Evolutionary conservation across 345 rosid species (phyloP), one percentile per base, ranked within the genome.

Genomic region (Garcia nutans): DNA sequence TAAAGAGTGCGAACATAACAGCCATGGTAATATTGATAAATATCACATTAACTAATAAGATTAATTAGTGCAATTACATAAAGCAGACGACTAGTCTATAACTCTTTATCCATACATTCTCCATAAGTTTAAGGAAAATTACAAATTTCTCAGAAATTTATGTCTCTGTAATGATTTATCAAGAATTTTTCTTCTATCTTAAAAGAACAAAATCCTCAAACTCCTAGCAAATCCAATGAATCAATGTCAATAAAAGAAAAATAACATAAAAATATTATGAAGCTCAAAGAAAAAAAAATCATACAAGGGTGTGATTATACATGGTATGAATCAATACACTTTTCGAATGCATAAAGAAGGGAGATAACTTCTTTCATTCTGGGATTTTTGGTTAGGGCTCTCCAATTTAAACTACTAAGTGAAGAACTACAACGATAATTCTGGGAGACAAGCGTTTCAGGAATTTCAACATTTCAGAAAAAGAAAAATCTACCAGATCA

Each of bases 391-490:
- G 10, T 45, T 22, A 62, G 49, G 2, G 20, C 55, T 73, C 76
- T 61, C 60, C 59, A 52, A 31, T 45, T 41, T 55, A 50, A 63
- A 68, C 76, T 13, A 74, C 11, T 63, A 60, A 62, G n/a, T 72
- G 20, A 19, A 52, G 20, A 19, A 52, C 57, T 69, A 28, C 17
- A 37, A 44, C 70, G 44, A 42, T 66, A 66, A 19, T 9, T 57
- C 22, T 12, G 15, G 50, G 37, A 15, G 33, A 50, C 26, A n/a
- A 41, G 58, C 22, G 26, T 47, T 45, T 45, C 17, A 8, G 37
- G 70, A 54, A 42, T 41, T 54, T 26, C 15, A 54, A 44, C 16
- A 33, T 60, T 60, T 54, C 3, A 26, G 20, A 10, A 75, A 65
- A 41, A 33, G 13, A n/a, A 60, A 4, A 23, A 28, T 13, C 17